Evolutionary conservation across 768 basidiomycete genomes (phyloP), one percentile per base, ranked within the genome.

Genomic region (Phlebiopsis gigantea): DNA sequence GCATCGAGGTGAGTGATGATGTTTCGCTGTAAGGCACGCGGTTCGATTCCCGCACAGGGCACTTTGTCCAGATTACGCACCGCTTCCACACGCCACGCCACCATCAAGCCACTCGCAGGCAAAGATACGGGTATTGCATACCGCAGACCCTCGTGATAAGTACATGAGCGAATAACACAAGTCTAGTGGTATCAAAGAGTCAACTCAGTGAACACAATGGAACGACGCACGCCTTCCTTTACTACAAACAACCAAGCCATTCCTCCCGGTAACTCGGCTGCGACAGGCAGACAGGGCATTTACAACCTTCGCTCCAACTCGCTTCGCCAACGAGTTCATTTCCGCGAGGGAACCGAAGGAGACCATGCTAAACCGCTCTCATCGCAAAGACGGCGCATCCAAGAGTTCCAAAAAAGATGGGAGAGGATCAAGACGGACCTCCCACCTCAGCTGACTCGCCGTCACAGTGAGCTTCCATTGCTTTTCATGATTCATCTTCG

Each of bases 391-490:
- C 55, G 62, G 2, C 67, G 67, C 14, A 64, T 68, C 31, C 53
- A 56, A 3, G 53, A 55, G 31, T 63, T 66, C 28, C 67, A 68
- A 51, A 49, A 55, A 26, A 53, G 60, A 53, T 68, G 67, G 67
- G 58, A 65, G 53, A 59, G 54, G 10, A 68, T 68, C 57, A 65
- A 63, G 42, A 52, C 59, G 22, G 65, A 65, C 44, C 56, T 68
- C 2, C 67, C 67, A 0, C 67, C 67, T 2, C 67, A 68, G 53
- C 60, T 68, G 4, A 61, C 65, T 4, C 61, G 64, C 5, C 56
- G 57, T 49, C 67, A 68, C 34, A 68, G 67, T 68, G 31, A 46
- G 65, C 56, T 3, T 5, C 2, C 7, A n/a, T 21, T 17, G 5
- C 39, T 22, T 12, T 24, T 19, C 29, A 19, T 15, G 17, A n/a